phyloP scores from a whole-genome alignment of 805 yeast genomes.

The Metschnikowia cerradonensis region DNA sequence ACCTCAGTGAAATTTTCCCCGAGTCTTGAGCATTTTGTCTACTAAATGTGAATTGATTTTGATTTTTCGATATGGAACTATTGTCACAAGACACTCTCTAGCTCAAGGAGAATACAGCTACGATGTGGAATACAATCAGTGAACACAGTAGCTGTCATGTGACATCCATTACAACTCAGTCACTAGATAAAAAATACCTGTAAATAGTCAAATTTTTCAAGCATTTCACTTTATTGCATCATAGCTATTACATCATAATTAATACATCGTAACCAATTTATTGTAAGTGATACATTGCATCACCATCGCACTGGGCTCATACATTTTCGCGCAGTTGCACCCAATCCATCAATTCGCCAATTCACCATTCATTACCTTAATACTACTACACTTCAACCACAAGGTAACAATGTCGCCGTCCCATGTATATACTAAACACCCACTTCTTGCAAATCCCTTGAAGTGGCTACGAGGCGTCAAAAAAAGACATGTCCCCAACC shows the following conservation, averaged over 20 bases:
- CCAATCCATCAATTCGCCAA: background rate
- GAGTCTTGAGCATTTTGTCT: background rate
- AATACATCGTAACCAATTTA: too few species aligned
- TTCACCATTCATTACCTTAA: background rate
- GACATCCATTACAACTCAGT: too few species aligned
- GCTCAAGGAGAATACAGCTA: too few species aligned
- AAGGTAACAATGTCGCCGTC: background rate
- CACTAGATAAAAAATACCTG: background rate
- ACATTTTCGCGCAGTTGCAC: background rate
- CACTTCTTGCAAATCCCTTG: conserved; percentile 28
- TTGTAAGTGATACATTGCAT: too few species aligned
- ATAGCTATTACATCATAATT: too few species aligned
- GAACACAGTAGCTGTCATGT: too few species aligned
- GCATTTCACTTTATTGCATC: too few species aligned
- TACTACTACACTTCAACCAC: background rate
- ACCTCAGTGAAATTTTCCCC: conserved; percentile 5
- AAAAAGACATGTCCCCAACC: conserved; percentile 20
- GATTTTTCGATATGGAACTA: too few species aligned
- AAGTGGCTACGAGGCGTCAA: conserved; percentile 22
- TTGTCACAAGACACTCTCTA: too few species aligned
- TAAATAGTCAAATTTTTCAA: background rate
- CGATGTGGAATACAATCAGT: too few species aligned
- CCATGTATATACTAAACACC: conserved; percentile 20
- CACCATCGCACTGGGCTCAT: too few species aligned
- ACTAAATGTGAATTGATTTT: too few species aligned